These are phyloP conservation scores for Shiraia sp. DNA, from an alignment of 2,329 filamentous ascomycete genomes.

Conservation along the genomic window DNA sequence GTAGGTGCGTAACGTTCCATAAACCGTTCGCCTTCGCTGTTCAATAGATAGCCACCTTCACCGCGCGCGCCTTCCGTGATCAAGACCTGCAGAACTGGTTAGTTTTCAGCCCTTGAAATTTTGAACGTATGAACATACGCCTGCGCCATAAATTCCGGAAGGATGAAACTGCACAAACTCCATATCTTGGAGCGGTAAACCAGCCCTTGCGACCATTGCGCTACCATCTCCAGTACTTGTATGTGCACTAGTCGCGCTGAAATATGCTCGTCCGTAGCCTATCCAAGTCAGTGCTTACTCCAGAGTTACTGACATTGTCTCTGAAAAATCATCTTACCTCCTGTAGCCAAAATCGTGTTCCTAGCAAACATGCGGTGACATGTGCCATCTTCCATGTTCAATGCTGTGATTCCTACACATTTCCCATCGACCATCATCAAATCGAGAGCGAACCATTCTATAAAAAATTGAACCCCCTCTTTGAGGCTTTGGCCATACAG, in stretches of 20 bases:
- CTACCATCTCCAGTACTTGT: conserved; percentile 99
- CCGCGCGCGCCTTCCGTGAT: conserved; percentile 98
- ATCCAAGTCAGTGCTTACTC: too few relatives aligned
- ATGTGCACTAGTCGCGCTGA: conserved; percentile 96
- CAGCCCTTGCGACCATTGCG: conserved; percentile 98
- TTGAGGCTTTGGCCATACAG: conserved; percentile 95
- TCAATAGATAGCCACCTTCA: conserved; percentile 96
- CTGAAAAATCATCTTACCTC: too few relatives aligned
- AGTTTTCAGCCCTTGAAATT: too few relatives aligned
- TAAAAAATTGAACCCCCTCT: conserved; percentile 99
- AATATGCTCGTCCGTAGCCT: conserved; percentile 98
- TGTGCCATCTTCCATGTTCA: conserved; percentile 98
- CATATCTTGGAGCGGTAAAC: conserved; percentile 97
- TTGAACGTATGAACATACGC: too few relatives aligned
- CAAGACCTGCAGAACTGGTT: conserved; percentile 70
- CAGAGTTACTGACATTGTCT: too few relatives aligned
- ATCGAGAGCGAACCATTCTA: conserved; percentile 97
- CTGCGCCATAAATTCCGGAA: conserved; percentile 99
- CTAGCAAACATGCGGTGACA: conserved; percentile 95
- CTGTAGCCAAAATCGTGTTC: conserved; percentile 95
- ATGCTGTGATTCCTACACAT: conserved; percentile 94
- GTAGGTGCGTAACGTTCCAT: conserved; percentile 99
- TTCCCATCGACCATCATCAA: conserved; percentile 97
- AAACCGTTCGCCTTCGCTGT: conserved; percentile 97
- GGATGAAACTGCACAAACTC: conserved; percentile 99